Conservation (phyloP, 768 basidiomycete genomes). For the Boletus insuetus region DNA sequence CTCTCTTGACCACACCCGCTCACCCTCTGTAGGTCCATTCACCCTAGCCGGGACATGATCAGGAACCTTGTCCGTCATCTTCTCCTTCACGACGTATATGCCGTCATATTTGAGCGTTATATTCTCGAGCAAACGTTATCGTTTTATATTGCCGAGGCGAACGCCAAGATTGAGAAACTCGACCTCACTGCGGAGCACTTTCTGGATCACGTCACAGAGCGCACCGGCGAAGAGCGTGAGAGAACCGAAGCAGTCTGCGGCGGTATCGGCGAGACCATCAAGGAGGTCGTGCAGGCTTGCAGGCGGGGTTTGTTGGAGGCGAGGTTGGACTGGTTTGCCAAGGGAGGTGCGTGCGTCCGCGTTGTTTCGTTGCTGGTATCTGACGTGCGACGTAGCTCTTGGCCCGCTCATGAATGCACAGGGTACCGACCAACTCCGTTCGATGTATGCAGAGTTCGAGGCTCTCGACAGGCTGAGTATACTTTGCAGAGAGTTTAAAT, state of each 20-base stretch:
- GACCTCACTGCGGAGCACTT: constrained; percentile 46
- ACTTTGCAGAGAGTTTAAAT: constrained; percentile 61
- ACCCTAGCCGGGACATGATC: constrained; percentile 42
- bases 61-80: constrained; percentile 55
- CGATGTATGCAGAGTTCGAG: constrained; percentile 61
- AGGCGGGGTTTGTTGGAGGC: constrained; percentile 50
- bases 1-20: background rate
- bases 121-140: constrained; percentile 48
- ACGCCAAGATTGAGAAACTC: constrained; percentile 32
- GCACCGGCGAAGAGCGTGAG: constrained; percentile 56
- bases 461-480: constrained; percentile 53
- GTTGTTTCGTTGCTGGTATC: constrained; percentile 28
- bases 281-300: constrained; percentile 48
- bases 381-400: constrained; percentile 41
- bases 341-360: constrained; percentile 36
- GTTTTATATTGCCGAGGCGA: constrained; percentile 57
- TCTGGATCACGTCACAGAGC: constrained; percentile 44
- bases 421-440: constrained; percentile 41
- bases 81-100: constrained; percentile 54
- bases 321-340: constrained; percentile 43
- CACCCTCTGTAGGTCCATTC: constrained; percentile 32
- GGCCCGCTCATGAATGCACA: constrained; percentile 48
- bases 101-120: constrained; percentile 50
- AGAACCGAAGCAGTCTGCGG: constrained; percentile 49
- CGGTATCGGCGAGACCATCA: constrained; percentile 47